Evolutionary conservation across 192 early-diverging fungal species (phyloP).

Genomic region (Linnemannia zychae): DNA sequence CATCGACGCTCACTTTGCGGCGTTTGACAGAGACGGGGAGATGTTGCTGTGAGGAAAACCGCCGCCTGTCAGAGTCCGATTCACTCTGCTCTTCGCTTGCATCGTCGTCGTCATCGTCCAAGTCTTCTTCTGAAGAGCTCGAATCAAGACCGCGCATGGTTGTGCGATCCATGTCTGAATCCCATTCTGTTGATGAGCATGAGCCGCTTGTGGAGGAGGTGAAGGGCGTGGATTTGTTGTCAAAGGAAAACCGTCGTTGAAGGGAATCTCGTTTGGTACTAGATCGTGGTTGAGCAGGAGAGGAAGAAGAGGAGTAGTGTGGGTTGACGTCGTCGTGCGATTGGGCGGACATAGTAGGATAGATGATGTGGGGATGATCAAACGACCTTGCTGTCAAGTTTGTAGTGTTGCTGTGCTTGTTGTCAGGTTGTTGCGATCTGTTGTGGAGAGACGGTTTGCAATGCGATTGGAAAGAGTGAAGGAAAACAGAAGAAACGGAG

Average conservation of each 20-base stretch:
- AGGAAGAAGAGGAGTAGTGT: background rate
- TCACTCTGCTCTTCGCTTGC: background rate
- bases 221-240: background rate
- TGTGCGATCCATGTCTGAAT: background rate
- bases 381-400: background rate
- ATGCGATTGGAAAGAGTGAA: background rate
- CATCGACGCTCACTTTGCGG: conserved; percentile 25
- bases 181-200: background rate
- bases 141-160: background rate
- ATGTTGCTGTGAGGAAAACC: background rate
- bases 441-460: background rate
- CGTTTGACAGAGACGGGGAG: conserved; percentile 26
- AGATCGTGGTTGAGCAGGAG: background rate
- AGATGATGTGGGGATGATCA: conserved; percentile 36
- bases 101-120: conserved; percentile 2
- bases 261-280: conserved; percentile 5
- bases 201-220: background rate
- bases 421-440: background rate
- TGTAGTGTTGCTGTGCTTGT: background rate
- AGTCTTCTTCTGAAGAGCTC: background rate
- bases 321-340: conserved; percentile 1
- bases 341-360: conserved; percentile 12
- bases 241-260: background rate
- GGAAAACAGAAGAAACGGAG: background rate
- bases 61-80: conserved; percentile 4